These are phyloP conservation scores for Pelargonium cotyledonis DNA, from an alignment of 441 rosid species.

Conservation along the genomic window DNA sequence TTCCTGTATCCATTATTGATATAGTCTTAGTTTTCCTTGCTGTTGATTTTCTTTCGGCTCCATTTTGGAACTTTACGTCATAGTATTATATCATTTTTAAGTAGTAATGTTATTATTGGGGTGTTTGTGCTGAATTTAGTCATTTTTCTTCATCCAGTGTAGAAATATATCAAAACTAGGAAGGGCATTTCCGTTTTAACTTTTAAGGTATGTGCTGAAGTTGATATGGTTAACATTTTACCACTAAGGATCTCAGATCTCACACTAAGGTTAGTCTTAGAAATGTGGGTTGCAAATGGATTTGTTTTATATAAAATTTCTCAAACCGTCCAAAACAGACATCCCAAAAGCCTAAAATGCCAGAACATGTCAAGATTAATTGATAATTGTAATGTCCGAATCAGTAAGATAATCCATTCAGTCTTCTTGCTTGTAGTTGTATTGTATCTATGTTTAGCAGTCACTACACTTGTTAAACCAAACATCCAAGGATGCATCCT, in stretches of 20 bases:
- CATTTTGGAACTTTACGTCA: background rate
- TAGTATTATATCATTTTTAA: background rate
- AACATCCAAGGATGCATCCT: background rate
- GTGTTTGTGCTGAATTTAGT: too few relatives aligned
- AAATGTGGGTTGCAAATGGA: background rate
- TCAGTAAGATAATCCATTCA: background rate
- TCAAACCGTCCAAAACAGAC: too few relatives aligned
- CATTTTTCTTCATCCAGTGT: too few relatives aligned
- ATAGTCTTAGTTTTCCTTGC: too few relatives aligned
- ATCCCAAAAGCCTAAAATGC: too few relatives aligned
- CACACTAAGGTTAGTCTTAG: background rate
- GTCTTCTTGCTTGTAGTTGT: background rate
- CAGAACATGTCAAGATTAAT: background rate
- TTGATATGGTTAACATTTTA: background rate
- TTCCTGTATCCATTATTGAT: background rate
- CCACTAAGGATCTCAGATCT: background rate
- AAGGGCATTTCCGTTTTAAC: background rate
- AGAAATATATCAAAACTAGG: too few relatives aligned
- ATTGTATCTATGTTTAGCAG: background rate
- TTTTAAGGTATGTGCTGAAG: too few relatives aligned
- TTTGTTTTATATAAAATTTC: too few relatives aligned
- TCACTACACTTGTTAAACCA: background rate
- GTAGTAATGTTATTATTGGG: background rate
- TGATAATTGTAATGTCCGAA: background rate
- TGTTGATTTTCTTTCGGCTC: background rate